A percentile compares a stretch with the other conserved stretches of the same genome.
Conservation (phyloP, 225 moss, liverwort and hornwort species). For the Bryum argenteum region DNA sequence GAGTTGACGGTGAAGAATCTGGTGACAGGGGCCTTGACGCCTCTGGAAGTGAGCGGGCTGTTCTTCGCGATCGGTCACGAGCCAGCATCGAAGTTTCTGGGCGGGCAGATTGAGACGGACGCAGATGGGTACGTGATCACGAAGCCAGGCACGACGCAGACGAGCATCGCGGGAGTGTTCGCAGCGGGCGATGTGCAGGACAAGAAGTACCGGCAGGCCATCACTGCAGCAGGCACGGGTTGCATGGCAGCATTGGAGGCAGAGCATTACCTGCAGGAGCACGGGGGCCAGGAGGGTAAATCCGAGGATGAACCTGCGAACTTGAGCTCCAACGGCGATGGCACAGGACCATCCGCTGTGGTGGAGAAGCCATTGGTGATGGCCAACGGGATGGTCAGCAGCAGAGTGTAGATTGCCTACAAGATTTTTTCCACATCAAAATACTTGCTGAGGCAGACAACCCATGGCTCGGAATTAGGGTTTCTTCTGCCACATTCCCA, state of each 20-base stretch:
- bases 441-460: neutral
- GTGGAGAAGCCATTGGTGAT: slow-evolving; percentile 37
- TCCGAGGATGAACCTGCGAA: slow-evolving; percentile 58
- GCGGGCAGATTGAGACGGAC: slow-evolving; percentile 67
- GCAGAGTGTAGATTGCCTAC: slow-evolving; percentile 29
- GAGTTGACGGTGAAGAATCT: slow-evolving; percentile 74
- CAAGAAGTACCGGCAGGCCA: slow-evolving; percentile 90
- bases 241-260: slow-evolving; percentile 98
- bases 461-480: neutral
- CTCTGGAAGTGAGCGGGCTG: slow-evolving; percentile 58
- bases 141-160: slow-evolving; percentile 76
- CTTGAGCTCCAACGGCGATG: slow-evolving; percentile 37
- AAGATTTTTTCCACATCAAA: neutral
- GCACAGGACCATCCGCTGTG: slow-evolving; percentile 37
- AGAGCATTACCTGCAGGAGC: slow-evolving; percentile 87
- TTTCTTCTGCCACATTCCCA: neutral
- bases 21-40: slow-evolving; percentile 47
- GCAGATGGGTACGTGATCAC: slow-evolving; percentile 75
- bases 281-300: slow-evolving; percentile 57
- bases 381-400: slow-evolving; percentile 42
- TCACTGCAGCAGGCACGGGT: slow-evolving; percentile 93
- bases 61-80: slow-evolving; percentile 91
- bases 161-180: slow-evolving; percentile 82
- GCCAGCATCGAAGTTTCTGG: slow-evolving; percentile 80
- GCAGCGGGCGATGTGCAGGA: slow-evolving; percentile 99